These are phyloP conservation scores for Beverwykella pulmonaria DNA, from an alignment of 495 filamentous ascomycete genomes.

Conservation along the genomic window DNA sequence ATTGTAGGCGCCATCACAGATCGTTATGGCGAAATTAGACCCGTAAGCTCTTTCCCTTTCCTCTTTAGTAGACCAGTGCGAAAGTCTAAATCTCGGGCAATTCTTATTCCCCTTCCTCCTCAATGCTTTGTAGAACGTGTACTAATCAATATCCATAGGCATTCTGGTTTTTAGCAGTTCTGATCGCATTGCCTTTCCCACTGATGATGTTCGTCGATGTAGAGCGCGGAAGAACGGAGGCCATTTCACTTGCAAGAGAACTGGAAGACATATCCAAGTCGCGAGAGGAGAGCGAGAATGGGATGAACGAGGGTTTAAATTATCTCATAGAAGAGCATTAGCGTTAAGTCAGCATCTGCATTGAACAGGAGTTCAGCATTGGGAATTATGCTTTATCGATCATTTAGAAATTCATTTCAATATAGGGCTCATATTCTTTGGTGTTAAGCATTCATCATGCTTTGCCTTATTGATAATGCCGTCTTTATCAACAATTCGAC, in stretches of 20 bases:
- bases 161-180: slow-evolving; percentile 84
- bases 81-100: too few species aligned
- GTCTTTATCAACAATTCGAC: too few species aligned
- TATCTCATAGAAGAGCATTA: background rate
- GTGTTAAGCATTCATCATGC: too few species aligned
- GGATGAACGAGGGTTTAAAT: background rate
- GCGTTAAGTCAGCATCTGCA: slow-evolving; percentile 1
- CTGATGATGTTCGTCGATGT: slow-evolving; percentile 85
- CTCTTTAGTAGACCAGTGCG: too few species aligned
- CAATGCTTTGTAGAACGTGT: slow-evolving; percentile 1
- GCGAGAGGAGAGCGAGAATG: background rate
- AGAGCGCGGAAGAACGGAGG: slow-evolving; percentile 83
- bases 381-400: background rate
- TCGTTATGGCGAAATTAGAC: slow-evolving; percentile 83
- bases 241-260: slow-evolving; percentile 66
- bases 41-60: slow-evolving; percentile 46
- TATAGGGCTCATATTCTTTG: too few species aligned
- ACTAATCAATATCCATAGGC: slow-evolving; percentile 48
- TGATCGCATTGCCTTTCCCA: slow-evolving; percentile 81
- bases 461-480: too few species aligned
- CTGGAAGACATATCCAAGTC: slow-evolving; percentile 43
- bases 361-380: slow-evolving; percentile 8
- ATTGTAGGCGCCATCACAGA: slow-evolving; percentile 94
- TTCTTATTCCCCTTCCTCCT: too few species aligned
- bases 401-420: background rate